phyloP scores from a whole-genome alignment of 108 stramenopile species.

The Discostella stelligeroides region DNA sequence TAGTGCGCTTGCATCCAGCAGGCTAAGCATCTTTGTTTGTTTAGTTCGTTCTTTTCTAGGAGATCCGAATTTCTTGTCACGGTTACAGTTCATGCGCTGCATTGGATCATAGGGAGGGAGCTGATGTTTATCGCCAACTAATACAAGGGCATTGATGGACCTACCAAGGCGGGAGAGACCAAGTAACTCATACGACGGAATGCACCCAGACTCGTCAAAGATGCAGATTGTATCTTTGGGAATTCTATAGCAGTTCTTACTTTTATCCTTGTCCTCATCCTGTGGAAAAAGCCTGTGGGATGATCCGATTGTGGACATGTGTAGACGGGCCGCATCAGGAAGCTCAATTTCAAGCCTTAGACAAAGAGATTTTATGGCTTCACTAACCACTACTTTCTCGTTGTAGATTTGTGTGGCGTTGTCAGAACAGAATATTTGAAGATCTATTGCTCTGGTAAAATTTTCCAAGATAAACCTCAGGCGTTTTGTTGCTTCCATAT shows the following conservation, averaged over 20 bases:
- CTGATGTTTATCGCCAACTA: constrained; percentile 53
- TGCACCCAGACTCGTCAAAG: constrained; percentile 62
- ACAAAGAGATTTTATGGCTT: constrained; percentile 19
- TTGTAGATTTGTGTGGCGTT: constrained; percentile 25
- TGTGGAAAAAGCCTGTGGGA: constrained; percentile 35
- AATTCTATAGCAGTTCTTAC: background rate
- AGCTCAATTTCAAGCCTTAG: constrained; percentile 17
- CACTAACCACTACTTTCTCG: constrained; percentile 11
- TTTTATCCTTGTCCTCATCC: constrained; percentile 4
- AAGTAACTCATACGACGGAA: constrained; percentile 55
- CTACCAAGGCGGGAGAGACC: constrained; percentile 45
- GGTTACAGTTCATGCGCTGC: constrained; percentile 12
- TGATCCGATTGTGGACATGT: constrained; percentile 56
- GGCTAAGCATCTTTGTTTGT: constrained; percentile 20
- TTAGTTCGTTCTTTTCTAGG: constrained; percentile 1
- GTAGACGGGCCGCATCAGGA: constrained; percentile 31
- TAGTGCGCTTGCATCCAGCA: constrained; percentile 47
- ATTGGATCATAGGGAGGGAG: constrained; percentile 51
- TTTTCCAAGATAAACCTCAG: constrained; percentile 10
- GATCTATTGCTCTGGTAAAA: constrained; percentile 9
- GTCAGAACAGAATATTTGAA: constrained; percentile 24
- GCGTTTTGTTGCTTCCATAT: constrained; percentile 26
- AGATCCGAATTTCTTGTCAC: background rate
- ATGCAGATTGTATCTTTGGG: constrained; percentile 50
- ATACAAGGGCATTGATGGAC: constrained; percentile 36